A percentile compares a stretch with the other conserved stretches of the same genome.
These are phyloP conservation scores for Lachnellula occidentalis DNA, from an alignment of 2,329 filamentous ascomycete genomes.

Conservation along the genomic window DNA sequence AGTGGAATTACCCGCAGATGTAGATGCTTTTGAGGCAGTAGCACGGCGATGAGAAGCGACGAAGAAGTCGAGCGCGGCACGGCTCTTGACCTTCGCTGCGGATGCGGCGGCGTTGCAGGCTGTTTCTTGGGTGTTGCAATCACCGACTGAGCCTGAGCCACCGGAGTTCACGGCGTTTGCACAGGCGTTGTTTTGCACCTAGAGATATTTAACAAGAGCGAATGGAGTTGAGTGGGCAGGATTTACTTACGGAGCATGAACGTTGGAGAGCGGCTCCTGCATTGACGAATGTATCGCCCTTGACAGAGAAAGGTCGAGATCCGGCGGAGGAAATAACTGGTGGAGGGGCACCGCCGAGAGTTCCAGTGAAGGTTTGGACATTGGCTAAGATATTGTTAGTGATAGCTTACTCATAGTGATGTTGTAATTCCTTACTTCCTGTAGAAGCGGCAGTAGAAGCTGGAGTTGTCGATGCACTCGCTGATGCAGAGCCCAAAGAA, in stretches of 20 bases:
- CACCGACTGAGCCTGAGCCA: conserved; percentile 36
- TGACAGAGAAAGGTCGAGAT: conserved; percentile 49
- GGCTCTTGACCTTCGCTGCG: conserved; percentile 18
- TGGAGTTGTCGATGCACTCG: background rate
- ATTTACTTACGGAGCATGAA: conserved; percentile 47
- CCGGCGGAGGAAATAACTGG: conserved; percentile 43
- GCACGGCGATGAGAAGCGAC: conserved; percentile 38
- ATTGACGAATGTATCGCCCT: conserved; percentile 53
- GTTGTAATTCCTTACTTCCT: conserved; percentile 7
- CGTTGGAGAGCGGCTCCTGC: conserved; percentile 51
- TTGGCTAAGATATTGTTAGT: conserved; percentile 26
- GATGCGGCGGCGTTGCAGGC: conserved; percentile 35
- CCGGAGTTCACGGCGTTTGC: conserved; percentile 51
- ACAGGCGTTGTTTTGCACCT: conserved; percentile 53
- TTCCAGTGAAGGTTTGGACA: conserved; percentile 39
- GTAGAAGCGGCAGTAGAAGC: conserved; percentile 1
- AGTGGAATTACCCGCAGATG: conserved; percentile 6
- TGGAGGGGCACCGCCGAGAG: conserved; percentile 47
- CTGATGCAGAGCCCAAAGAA: conserved; percentile 17
- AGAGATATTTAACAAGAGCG: background rate
- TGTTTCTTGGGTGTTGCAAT: conserved; percentile 51
- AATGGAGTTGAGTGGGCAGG: background rate
- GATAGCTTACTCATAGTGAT: background rate
- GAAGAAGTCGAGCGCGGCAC: conserved; percentile 31
- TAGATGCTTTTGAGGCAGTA: conserved; percentile 39